These are phyloP conservation scores for Claviceps pusilla DNA, from an alignment of 2,329 filamentous ascomycete genomes.

Conservation along the genomic window DNA sequence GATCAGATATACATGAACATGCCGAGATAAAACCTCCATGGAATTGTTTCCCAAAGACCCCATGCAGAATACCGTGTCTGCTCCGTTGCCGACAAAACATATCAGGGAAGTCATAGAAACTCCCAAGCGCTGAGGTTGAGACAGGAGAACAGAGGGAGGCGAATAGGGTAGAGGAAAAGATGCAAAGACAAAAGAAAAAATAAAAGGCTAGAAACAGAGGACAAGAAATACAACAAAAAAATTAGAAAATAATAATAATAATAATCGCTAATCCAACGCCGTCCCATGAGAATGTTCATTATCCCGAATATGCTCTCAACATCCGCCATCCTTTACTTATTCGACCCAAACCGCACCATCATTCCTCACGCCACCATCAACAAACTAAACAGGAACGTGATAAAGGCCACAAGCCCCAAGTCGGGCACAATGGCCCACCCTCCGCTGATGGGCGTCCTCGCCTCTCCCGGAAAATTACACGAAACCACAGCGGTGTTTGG, in stretches of 20 bases:
- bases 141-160: too few relatives aligned
- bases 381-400: background rate
- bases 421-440: constrained; percentile 8
- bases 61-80: too few relatives aligned
- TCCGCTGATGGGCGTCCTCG: constrained; percentile 15
- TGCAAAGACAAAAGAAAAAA: too few relatives aligned
- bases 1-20: too few relatives aligned
- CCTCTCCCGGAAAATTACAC: constrained; percentile 25
- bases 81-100: too few relatives aligned
- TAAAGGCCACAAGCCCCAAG: constrained; percentile 1
- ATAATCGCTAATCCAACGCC: background rate
- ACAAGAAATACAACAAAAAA: background rate
- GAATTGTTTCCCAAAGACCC: too few relatives aligned
- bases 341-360: background rate
- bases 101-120: too few relatives aligned
- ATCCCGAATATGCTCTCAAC: background rate
- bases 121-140: too few relatives aligned
- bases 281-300: background rate
- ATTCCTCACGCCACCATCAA: background rate
- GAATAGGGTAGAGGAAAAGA: too few relatives aligned
- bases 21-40: too few relatives aligned
- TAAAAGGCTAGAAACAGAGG: too few relatives aligned
- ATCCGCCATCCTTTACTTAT: too few relatives aligned
- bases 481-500: constrained; percentile 12
- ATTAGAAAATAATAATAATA: background rate